Base-by-base conservation (phyloP, 2,329 filamentous ascomycete species). In the Chrysoporthe puriensis region DNA sequence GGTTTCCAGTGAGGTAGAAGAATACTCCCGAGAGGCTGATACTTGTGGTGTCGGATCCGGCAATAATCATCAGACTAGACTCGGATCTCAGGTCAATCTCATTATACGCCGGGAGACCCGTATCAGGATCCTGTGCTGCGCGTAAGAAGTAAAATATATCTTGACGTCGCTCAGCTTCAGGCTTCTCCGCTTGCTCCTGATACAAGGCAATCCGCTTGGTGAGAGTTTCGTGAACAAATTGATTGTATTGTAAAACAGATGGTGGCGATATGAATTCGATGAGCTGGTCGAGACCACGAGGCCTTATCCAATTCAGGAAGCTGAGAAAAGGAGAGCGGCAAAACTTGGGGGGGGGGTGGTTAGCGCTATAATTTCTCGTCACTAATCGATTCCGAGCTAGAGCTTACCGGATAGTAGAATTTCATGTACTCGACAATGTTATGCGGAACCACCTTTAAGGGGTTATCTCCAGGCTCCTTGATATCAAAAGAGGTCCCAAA, bases 401-500 rank as follows among this genome's bases (percentile, higher is more conserved):
- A 40, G 9, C 36, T 40, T 40, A 40, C 36, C 36, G 36, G 36
- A 9, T 57, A 72, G 14, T 68, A 67, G 44, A 74, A 73, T 18
- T 48, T 57, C 48, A 73, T 32, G 46, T 71, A 73, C 3, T 66
- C 40, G 1, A 46, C 16, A 44, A 72, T 73, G 40, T 36, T 66
- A 8, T 72, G 67, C 2, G 71, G 72, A 4, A 71, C 43, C 5
- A 4, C 13, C 34, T 70, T 73, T 4, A 74, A 43, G 0, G 63
- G 66, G 42, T 73, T 74, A 0, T 71, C 9, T 16, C 43, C 60
- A 2, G 74, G 73, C 50, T 75, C 73, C 50, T 75, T 74, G 36
- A 72, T 68, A 54, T 74, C 63, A 62, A 75, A 74, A 1, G 73
- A 74, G 32, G 58, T 67, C 2, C 73, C 73, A 59, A 75, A 75